phyloP scores from a whole-genome alignment of 2,329 filamentous ascomycete species.

The Colletotrichum sp. region DNA sequence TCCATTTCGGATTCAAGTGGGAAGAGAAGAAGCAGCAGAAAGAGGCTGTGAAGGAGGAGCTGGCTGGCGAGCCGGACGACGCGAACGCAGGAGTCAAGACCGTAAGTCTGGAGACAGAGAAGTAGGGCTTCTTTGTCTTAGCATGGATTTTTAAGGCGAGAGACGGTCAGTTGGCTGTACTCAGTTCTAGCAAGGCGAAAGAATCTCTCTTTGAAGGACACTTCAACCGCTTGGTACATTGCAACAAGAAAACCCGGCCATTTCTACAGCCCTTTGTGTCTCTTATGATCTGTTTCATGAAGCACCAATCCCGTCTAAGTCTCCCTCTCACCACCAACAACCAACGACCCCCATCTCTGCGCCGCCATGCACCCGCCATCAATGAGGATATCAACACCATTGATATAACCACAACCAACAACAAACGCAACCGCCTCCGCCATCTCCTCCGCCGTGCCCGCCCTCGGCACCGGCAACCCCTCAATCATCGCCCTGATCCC shows the following conservation, averaged over 20 bases:
- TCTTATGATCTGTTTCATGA: not conserved
- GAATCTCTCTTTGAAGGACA: not conserved
- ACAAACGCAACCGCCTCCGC: slow-evolving; percentile 7
- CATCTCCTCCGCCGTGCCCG: not conserved
- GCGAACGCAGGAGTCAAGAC: not conserved
- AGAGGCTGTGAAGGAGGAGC: not conserved
- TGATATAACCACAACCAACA: not conserved
- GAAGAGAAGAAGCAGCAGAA: slow-evolving; percentile 3
- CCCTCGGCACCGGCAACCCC: not conserved
- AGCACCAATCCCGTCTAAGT: not conserved
- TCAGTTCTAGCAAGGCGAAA: not conserved
- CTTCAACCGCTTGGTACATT: not conserved
- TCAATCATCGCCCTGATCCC: not conserved
- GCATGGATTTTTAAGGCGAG: too few species aligned
- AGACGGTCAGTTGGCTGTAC: rapidly evolving
- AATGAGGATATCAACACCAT: not conserved
- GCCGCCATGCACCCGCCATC: not conserved
- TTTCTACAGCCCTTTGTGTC: not conserved
- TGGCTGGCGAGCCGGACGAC: not conserved
- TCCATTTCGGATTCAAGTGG: slow-evolving; percentile 10
- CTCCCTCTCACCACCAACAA: not conserved
- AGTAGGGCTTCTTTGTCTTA: not conserved
- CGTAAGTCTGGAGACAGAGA: not conserved
- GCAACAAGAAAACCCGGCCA: too few species aligned
- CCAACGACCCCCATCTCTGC: not conserved